A percentile compares a stretch with the other conserved stretches of the same genome.
These are phyloP conservation scores for Diaporthe sp. DNA, from an alignment of 2,329 filamentous ascomycete species.

Conservation along the genomic window DNA sequence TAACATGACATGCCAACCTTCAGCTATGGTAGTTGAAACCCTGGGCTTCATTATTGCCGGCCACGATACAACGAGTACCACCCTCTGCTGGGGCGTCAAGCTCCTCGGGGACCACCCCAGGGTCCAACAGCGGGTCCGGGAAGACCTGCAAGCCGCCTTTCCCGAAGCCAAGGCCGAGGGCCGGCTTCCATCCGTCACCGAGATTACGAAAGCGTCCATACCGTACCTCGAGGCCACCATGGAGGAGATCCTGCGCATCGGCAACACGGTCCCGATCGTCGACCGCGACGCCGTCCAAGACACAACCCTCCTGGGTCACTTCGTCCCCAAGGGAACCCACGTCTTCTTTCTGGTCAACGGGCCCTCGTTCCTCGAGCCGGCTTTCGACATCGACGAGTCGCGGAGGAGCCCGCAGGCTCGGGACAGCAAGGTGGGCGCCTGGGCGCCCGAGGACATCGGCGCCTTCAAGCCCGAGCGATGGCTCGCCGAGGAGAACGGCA, in stretches of 20 bases:
- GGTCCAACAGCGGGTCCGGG: constrained; percentile 56
- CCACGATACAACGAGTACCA: constrained; percentile 61
- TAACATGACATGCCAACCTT: not conserved
- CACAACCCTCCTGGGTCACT: constrained; percentile 56
- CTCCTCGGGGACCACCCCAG: constrained; percentile 56
- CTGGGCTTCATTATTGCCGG: constrained; percentile 59
- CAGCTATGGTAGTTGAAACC: constrained; percentile 50
- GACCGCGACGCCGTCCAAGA: constrained; percentile 58
- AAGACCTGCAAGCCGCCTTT: constrained; percentile 55
- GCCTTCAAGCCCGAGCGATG: constrained; percentile 37
- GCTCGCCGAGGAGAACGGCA: constrained; percentile 25
- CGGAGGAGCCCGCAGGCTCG: constrained; percentile 30
- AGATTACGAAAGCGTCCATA: constrained; percentile 54
- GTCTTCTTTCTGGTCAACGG: constrained; percentile 58
- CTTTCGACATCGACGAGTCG: constrained; percentile 23
- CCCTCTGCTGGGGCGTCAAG: constrained; percentile 59
- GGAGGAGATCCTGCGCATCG: constrained; percentile 61
- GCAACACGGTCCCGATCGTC: constrained; percentile 61
- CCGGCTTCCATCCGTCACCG: constrained; percentile 49
- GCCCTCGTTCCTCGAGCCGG: constrained; percentile 29
- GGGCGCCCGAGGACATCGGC: constrained; percentile 21
- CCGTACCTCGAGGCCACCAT: constrained; percentile 62
- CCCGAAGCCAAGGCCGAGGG: constrained; percentile 52
- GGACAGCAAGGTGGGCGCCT: constrained; percentile 12
- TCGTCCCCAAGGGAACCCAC: constrained; percentile 58